These are phyloP conservation scores for Beauveria brongniartii DNA, from an alignment of 2,329 filamentous ascomycete genomes.

Conservation along the genomic window DNA sequence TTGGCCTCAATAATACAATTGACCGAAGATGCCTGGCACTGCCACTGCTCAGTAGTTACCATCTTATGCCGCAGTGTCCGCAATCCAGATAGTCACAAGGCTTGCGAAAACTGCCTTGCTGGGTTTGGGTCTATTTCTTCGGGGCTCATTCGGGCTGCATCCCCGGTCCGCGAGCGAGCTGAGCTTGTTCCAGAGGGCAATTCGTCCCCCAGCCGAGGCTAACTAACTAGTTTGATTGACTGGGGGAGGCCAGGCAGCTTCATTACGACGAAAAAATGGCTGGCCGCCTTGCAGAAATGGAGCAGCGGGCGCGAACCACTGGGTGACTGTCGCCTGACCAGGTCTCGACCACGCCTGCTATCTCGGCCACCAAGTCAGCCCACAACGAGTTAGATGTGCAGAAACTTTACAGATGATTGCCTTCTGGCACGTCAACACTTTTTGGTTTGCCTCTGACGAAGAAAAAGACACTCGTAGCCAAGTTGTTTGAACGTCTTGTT, in stretches of 20 bases:
- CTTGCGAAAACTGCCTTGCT: constrained; percentile 6
- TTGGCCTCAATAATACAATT: neutral
- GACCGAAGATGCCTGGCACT: neutral
- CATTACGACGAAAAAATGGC: neutral
- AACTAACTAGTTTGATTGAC: neutral
- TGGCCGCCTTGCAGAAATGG: neutral
- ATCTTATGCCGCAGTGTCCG: no score
- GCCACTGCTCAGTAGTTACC: neutral
- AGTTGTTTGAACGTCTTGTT: no score
- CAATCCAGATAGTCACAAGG: neutral
- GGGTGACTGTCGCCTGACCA: neutral
- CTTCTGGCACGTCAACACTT: no score
- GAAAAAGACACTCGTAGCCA: neutral
- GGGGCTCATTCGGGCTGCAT: neutral
- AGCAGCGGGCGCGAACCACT: constrained; percentile 1
- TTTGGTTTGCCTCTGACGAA: no score
- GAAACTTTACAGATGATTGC: neutral
- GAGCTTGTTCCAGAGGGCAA: neutral
- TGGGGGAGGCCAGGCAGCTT: neutral
- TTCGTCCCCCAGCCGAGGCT: neutral
- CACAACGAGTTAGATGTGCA: neutral
- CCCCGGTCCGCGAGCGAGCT: neutral
- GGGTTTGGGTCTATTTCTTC: neutral
- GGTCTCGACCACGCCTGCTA: neutral
- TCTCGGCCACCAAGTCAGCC: neutral